A percentile compares a stretch with the other conserved stretches of the same genome.
Evolutionary conservation across 1,284 basidiomycete genomes (phyloP).

Genomic region (Heliocybe sulcata): DNA sequence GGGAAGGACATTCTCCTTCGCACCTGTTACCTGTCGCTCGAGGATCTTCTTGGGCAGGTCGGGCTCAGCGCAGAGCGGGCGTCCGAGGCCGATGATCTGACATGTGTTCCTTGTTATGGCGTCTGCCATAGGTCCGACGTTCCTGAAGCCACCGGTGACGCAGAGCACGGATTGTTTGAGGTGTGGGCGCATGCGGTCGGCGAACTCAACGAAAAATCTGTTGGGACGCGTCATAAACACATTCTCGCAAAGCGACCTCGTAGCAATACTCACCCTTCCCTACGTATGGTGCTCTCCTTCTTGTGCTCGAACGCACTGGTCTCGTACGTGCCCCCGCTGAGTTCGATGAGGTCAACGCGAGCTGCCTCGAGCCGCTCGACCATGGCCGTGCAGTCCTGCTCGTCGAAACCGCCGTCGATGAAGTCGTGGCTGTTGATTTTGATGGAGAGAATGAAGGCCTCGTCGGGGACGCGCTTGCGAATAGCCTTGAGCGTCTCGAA

Average conservation of each 20-base stretch:
- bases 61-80: conserved; percentile 37
- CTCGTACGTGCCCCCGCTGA: conserved; percentile 38
- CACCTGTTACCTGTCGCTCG: not conserved
- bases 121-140: conserved; percentile 30
- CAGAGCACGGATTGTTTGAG: conserved; percentile 28
- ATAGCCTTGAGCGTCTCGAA: conserved; percentile 26
- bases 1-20: not conserved
- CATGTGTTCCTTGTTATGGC: conserved; percentile 23
- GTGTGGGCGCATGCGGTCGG: conserved; percentile 28
- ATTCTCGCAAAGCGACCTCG: no score
- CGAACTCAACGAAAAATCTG: conserved; percentile 29
- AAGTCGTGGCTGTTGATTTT: conserved; percentile 36
- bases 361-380: conserved; percentile 33
- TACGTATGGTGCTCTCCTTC: conserved; percentile 24
- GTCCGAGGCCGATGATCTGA: conserved; percentile 33
- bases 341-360: conserved; percentile 42
- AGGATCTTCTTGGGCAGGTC: conserved; percentile 1
- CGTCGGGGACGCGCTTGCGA: conserved; percentile 21
- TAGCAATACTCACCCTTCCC: conserved; percentile 32
- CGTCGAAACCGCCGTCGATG: conserved; percentile 14
- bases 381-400: conserved; percentile 34
- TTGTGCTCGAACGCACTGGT: conserved; percentile 18
- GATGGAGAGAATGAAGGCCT: conserved; percentile 35
- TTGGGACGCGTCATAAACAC: no score
- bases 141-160: conserved; percentile 42